Conservation (phyloP, 2,329 filamentous ascomycete genomes). For the Xenosphaeropsis pyriputrescens region DNA sequence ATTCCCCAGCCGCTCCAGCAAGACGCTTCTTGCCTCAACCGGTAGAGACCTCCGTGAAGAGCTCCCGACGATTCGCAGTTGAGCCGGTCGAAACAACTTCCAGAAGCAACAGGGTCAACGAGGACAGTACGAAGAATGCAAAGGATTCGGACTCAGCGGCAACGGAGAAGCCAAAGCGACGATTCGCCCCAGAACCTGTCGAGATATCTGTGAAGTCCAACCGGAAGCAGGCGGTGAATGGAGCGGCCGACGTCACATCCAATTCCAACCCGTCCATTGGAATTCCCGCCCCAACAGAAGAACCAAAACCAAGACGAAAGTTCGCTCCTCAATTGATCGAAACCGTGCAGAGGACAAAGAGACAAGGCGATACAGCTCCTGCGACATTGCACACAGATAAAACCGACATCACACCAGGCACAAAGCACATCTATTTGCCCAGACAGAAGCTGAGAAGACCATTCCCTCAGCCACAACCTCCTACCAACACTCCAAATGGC, state of each 20-base stretch:
- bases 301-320: constrained; percentile 22
- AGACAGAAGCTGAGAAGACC: constrained; percentile 8
- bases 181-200: constrained; percentile 55
- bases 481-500: constrained; percentile 26
- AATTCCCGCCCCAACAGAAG: constrained; percentile 13
- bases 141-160: constrained; percentile 5
- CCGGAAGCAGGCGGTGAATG: constrained; percentile 28
- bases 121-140: constrained; percentile 8
- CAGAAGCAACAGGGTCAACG: constrained; percentile 19
- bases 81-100: constrained; percentile 27
- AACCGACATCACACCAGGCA: constrained; percentile 51
- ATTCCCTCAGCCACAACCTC: constrained; percentile 26
- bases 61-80: constrained; percentile 21
- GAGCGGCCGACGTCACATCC: constrained; percentile 41
- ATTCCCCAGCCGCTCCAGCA: constrained; percentile 1
- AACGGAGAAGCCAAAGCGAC: constrained; percentile 29
- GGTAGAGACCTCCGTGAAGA: constrained; percentile 19
- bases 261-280: constrained; percentile 35
- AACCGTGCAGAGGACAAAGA: constrained; percentile 58
- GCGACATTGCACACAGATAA: constrained; percentile 51
- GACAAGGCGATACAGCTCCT: constrained; percentile 47
- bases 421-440: constrained; percentile 9
- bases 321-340: constrained; percentile 76
- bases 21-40: constrained; percentile 18
- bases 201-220: constrained; percentile 55